A percentile compares a stretch with the other conserved stretches of the same genome.
Evolutionary conservation across 2,329 filamentous ascomycete species (phyloP).

Genomic region (Fusarium agapanthi): DNA sequence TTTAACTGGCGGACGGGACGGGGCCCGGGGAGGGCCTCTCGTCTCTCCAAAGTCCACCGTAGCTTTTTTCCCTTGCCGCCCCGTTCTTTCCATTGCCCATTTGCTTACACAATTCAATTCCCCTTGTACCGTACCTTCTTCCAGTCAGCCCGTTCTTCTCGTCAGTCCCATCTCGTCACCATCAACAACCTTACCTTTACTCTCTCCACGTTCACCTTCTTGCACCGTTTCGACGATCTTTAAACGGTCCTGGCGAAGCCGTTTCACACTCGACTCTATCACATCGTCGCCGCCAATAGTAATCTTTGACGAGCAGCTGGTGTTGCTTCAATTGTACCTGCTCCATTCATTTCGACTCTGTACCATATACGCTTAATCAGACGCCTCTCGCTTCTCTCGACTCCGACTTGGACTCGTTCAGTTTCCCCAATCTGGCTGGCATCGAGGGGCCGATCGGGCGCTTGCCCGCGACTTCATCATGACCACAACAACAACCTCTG

Average conservation of each 20-base stretch:
- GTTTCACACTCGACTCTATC: constrained; percentile 12
- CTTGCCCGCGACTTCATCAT: constrained; percentile 49
- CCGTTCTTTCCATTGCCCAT: constrained; percentile 28
- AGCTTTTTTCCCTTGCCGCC: constrained; percentile 42
- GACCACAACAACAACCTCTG: constrained; percentile 47
- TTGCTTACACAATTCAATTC: constrained; percentile 45
- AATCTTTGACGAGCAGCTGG: constrained; percentile 33
- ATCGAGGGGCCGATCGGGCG: constrained; percentile 50
- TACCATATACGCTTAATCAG: constrained; percentile 1
- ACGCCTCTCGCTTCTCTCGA: constrained; percentile 22
- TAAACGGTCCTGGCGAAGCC: constrained; percentile 35
- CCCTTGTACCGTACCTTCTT: constrained; percentile 28
- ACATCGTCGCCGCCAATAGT: constrained; percentile 8
- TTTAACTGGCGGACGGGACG: constrained; percentile 34
- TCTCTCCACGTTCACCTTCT: constrained; percentile 32
- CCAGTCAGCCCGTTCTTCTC: constrained; percentile 23
- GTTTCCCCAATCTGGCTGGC: constrained; percentile 49
- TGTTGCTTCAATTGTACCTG: constrained; percentile 39
- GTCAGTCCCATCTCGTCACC: constrained; percentile 22
- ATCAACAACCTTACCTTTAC: constrained; percentile 30
- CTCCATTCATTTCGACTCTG: constrained; percentile 22
- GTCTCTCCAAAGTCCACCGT: constrained; percentile 41
- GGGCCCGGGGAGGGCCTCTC: constrained; percentile 17
- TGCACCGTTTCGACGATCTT: constrained; percentile 33
- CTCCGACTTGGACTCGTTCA: constrained; percentile 23